A percentile compares a stretch with the other conserved stretches of the same genome.
Evolutionary conservation across 495 filamentous ascomycete genomes (phyloP).

Genomic region (Hypoxylon crocopeplum): DNA sequence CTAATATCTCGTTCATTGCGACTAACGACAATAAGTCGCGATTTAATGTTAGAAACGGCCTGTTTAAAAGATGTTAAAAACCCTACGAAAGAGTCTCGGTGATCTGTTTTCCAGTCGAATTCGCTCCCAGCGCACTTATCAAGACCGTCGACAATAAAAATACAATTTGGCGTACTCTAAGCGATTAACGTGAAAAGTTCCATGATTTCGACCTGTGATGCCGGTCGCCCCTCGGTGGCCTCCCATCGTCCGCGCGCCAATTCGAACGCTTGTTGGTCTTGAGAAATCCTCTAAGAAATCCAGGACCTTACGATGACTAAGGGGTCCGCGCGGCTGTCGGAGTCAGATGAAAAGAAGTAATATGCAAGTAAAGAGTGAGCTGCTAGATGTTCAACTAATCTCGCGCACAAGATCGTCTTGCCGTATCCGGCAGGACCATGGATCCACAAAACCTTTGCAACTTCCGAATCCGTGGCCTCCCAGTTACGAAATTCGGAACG

Average conservation of each 20-base stretch:
- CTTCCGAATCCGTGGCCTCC: background rate
- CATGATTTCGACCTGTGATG: background rate
- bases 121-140: background rate
- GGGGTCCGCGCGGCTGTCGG: background rate
- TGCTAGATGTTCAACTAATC: background rate
- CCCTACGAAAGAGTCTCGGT: background rate
- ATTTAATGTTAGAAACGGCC: background rate
- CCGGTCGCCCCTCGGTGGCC: background rate
- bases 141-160: background rate
- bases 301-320: background rate
- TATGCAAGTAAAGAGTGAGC: background rate
- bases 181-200: background rate
- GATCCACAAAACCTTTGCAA: background rate
- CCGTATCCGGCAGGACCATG: background rate
- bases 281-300: background rate
- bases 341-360: background rate
- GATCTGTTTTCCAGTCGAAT: no score
- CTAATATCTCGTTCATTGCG: background rate
- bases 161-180: background rate
- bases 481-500: background rate
- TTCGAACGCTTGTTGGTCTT: background rate
- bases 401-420: background rate
- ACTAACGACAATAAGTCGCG: background rate
- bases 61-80: background rate
- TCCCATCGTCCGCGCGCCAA: background rate